Conservation (phyloP, 345 rosid genomes). For the Fremontodendron californicum region DNA sequence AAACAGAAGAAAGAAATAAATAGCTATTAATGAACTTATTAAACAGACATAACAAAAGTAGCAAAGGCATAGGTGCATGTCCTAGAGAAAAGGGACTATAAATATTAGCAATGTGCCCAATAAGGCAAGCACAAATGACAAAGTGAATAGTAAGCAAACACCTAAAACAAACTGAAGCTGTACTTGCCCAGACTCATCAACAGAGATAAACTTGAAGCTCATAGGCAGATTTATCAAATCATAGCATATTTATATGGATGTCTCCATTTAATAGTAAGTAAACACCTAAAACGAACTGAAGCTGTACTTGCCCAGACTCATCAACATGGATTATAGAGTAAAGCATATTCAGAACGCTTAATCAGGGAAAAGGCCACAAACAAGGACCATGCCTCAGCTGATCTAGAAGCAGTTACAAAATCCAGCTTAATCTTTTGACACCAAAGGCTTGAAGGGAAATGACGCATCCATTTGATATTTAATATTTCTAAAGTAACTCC, state of each 20-base stretch:
- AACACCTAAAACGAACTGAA: not conserved
- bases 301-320: not conserved
- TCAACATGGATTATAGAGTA: not conserved
- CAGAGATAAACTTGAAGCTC: not conserved
- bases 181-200: not conserved
- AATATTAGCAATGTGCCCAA: not conserved
- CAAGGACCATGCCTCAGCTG: not conserved
- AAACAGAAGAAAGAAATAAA: not conserved
- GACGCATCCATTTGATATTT: not conserved
- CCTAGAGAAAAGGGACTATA: not conserved
- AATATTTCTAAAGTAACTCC: not conserved
- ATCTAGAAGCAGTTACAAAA: not conserved
- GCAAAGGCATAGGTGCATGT: not conserved
- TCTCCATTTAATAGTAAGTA: not conserved
- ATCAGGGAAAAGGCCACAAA: not conserved
- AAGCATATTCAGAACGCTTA: not conserved
- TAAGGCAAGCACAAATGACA: not conserved
- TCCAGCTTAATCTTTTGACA: not conserved
- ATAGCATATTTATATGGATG: not conserved
- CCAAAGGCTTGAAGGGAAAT: not conserved
- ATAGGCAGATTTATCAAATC: not conserved
- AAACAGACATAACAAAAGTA: not conserved
- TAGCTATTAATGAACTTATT: not conserved
- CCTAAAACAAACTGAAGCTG: not conserved
- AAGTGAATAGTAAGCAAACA: not conserved